Evolutionary conservation across 2,329 filamentous ascomycete genomes (phyloP), one percentile per base, ranked within the genome.

Genomic region (Fusarium compactum): DNA sequence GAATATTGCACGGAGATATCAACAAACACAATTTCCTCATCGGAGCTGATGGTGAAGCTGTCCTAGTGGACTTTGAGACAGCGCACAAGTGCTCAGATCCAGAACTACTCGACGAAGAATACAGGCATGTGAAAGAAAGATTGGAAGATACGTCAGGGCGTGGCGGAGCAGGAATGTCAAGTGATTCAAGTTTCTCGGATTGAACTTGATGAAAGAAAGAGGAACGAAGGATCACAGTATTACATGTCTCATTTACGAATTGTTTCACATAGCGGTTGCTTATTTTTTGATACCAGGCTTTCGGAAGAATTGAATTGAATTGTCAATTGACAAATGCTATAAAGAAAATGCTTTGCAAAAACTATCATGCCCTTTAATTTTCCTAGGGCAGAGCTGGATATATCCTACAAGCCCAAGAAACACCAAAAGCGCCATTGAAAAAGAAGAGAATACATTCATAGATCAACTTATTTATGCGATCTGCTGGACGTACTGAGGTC

Each of bases 11-110:
- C 41, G 77, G 78, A 16, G 78, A 80, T 30, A 77, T 78, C 66
- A 79, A 79, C 71, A 80, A 76, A 64, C 70, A 77, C 58, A 80
- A 80, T 53, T 79, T 80, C 47, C 66, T 80, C 14, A 74, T 80
- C 27, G 69, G 71, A 18, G 69, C 68, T 10, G 69, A 72, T 12
- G 62, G 73, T 6, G 69, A 73, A 16, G 77, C 74, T 29, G 66
- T 76, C 20, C 55, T 80, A 30, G 65, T 79, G 18, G 78, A 80
- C 58, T 79, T 80, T 60, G 78, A 80, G 66, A 75, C 73, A 59
- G 77, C 78, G 12, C 65, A 76, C 68, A 74, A 69, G 55, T 76
- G 71, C 43, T 44, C 50, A 18, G 59, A 76, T 27, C 51, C 40
- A 18, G 68, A 70, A 9, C 54, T 74, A 25, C 51, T 76, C 7